These are phyloP conservation scores for Gynochthodes officinalis DNA, from an alignment of 257 asterid genomes.

Conservation along the genomic window DNA sequence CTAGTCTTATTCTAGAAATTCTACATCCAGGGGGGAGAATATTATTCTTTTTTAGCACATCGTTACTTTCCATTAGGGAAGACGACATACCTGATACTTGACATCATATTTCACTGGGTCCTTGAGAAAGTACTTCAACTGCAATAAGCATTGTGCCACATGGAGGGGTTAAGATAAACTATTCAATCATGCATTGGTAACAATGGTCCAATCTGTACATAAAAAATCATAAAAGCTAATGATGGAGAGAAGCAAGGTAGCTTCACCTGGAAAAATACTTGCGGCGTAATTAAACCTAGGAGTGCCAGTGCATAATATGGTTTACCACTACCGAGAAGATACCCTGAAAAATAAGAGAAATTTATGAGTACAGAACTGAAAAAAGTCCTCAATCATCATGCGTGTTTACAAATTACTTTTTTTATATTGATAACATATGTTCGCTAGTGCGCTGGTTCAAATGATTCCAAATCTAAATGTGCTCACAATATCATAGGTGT, in stretches of 20 bases:
- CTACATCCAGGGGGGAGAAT: no score
- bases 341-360: slow-evolving; percentile 46
- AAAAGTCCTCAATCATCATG: not conserved
- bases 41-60: no score
- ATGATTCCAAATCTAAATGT: no score
- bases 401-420: no score
- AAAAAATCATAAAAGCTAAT: not conserved
- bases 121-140: slow-evolving; percentile 52
- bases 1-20: no score
- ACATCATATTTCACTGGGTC: slow-evolving; percentile 50
- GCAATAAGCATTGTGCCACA: slow-evolving; percentile 11
- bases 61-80: no score
- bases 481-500: not conserved
- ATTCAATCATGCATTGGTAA: not conserved
- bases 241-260: not conserved
- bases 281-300: slow-evolving; percentile 73
- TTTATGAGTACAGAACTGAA: not conserved
- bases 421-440: no score
- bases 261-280: slow-evolving; percentile 93
- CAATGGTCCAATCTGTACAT: not conserved
- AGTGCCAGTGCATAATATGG: slow-evolving; percentile 86
- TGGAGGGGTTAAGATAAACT: not conserved
- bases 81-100: slow-evolving; percentile 70
- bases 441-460: no score
- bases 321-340: slow-evolving; percentile 85